phyloP scores from a whole-genome alignment of 192 early-diverging fungal genomes.

The Podila horticola region DNA sequence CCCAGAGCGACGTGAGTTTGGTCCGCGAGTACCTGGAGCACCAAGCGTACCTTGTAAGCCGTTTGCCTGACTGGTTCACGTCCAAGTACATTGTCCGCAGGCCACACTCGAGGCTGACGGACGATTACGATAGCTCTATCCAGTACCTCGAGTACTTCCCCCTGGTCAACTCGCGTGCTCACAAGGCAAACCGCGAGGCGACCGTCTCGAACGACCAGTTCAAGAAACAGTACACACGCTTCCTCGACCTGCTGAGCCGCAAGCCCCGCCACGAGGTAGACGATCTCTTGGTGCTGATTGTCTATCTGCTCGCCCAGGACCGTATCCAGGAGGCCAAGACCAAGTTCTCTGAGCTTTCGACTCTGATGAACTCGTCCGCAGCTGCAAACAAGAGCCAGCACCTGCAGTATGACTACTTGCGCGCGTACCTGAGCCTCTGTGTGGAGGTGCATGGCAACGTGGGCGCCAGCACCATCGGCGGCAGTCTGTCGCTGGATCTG shows the following conservation, averaged over 20 bases:
- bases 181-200: conserved; percentile 33
- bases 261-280: conserved; percentile 26
- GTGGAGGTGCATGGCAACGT: conserved; percentile 23
- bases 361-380: not conserved
- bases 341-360: conserved; percentile 10
- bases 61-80: conserved; percentile 31
- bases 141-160: conserved; percentile 54
- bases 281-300: conserved; percentile 48
- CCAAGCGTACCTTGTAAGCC: not conserved
- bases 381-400: not conserved
- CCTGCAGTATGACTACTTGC: conserved; percentile 41
- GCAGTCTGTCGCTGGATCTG: conserved; percentile 10
- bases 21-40: conserved; percentile 49
- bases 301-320: conserved; percentile 60
- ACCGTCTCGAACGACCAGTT: conserved; percentile 55
- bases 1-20: conserved; percentile 17
- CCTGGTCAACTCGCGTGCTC: conserved; percentile 55
- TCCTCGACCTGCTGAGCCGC: conserved; percentile 47
- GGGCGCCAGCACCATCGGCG: not conserved
- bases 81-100: conserved; percentile 18
- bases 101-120: conserved; percentile 15
- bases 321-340: conserved; percentile 55
- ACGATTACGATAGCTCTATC: conserved; percentile 3
- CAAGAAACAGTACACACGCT: conserved; percentile 40
- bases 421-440: conserved; percentile 35